Evolutionary conservation across 2,329 filamentous ascomycete species (phyloP).

Genomic region (Geosmithia putterillii): DNA sequence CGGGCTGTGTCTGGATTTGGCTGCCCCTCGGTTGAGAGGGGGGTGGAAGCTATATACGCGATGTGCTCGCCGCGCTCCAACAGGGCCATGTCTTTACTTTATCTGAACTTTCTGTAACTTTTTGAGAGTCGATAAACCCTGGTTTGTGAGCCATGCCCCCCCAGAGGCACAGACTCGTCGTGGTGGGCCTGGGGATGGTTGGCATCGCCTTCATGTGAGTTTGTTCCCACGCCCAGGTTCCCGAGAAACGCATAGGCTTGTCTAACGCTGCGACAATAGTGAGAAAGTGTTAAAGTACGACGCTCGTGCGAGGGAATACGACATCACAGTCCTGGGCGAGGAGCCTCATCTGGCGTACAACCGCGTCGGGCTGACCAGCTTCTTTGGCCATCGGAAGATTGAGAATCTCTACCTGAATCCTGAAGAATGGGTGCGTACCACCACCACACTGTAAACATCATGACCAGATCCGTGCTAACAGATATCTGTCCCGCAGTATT

Average conservation of each 20-base stretch:
- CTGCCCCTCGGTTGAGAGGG: no score
- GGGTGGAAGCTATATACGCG: not conserved
- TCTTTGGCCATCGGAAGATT: conserved; percentile 75
- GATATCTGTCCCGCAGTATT: conserved; percentile 37
- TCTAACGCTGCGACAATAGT: conserved; percentile 26
- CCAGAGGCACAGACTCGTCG: conserved; percentile 29
- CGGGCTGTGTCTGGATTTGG: not conserved
- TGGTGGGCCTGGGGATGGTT: conserved; percentile 88
- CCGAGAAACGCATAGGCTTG: not conserved
- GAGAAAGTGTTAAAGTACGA: conserved; percentile 86
- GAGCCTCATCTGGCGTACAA: conserved; percentile 85
- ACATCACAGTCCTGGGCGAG: conserved; percentile 77
- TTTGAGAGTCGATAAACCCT: not conserved
- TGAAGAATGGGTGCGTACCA: conserved; percentile 55
- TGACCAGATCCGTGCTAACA: not conserved
- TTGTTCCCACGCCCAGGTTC: not conserved
- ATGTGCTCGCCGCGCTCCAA: no score
- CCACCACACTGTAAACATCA: not conserved
- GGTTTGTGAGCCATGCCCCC: not conserved
- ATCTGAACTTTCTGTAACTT: not conserved
- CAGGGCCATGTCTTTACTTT: not conserved
- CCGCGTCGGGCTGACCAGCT: conserved; percentile 76
- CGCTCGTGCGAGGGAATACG: conserved; percentile 60
- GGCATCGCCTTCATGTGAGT: conserved; percentile 78
- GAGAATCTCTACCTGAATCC: conserved; percentile 85